Conservation (phyloP, 192 early-diverging fungal genomes). For the Podila epigama region DNA sequence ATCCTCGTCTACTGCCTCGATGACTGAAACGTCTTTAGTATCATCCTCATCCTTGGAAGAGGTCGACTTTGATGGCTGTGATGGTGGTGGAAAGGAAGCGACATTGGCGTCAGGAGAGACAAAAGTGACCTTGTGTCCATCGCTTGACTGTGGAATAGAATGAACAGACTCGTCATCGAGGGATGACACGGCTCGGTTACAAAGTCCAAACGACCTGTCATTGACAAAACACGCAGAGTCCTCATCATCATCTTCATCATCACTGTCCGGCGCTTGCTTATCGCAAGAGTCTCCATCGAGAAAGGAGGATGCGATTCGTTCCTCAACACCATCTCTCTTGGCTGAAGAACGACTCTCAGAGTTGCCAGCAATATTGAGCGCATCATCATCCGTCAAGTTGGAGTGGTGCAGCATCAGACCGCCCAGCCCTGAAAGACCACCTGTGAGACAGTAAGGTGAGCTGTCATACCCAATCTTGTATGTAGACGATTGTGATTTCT, state of each 20-base stretch:
- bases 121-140: slow-evolving; percentile 33
- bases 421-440: slow-evolving; percentile 8
- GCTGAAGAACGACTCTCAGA: not conserved
- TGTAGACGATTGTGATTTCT: not conserved
- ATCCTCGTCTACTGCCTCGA: slow-evolving; percentile 1
- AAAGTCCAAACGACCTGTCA: not conserved
- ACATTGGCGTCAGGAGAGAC: slow-evolving; percentile 2
- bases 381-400: slow-evolving; percentile 12
- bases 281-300: not conserved
- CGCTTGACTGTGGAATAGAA: not conserved
- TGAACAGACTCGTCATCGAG: not conserved
- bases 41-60: not conserved
- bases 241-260: slow-evolving; percentile 2
- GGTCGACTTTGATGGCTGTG: not conserved
- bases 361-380: not conserved
- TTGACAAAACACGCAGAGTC: not conserved
- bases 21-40: not conserved
- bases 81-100: not conserved
- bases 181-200: not conserved
- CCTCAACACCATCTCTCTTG: not conserved
- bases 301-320: not conserved
- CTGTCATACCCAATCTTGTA: slow-evolving; percentile 47
- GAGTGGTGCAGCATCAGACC: slow-evolving; percentile 43
- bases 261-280: not conserved
- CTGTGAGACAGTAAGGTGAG: slow-evolving; percentile 27